These are phyloP conservation scores for Calonectria hawksworthii DNA, from an alignment of 2,329 filamentous ascomycete species.

Conservation along the genomic window DNA sequence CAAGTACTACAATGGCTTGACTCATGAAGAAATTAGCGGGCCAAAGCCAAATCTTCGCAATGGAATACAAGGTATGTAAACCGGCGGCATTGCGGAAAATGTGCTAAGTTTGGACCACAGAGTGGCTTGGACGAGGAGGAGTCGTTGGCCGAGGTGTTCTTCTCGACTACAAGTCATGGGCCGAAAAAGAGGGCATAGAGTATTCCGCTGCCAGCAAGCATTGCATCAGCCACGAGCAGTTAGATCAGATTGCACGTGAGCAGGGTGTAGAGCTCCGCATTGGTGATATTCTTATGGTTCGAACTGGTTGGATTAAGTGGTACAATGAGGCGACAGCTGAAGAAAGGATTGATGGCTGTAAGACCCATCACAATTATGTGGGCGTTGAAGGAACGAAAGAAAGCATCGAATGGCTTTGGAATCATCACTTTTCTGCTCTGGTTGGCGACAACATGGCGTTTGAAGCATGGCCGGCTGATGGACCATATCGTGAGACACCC, in stretches of 20 bases:
- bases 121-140: conserved; percentile 64
- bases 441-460: conserved; percentile 21
- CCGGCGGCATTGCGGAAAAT: no score
- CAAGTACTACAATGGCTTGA: conserved; percentile 12
- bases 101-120: not conserved
- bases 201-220: conserved; percentile 7
- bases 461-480: conserved; percentile 15
- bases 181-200: not conserved
- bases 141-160: conserved; percentile 69
- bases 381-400: conserved; percentile 14
- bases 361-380: conserved; percentile 13
- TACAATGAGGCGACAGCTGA: conserved; percentile 11
- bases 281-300: conserved; percentile 12
- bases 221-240: conserved; percentile 2
- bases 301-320: conserved; percentile 21
- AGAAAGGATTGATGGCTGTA: conserved; percentile 3
- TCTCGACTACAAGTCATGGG: conserved; percentile 51
- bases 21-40: conserved; percentile 15
- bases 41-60: not conserved
- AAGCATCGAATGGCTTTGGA: conserved; percentile 15
- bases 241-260: not conserved
- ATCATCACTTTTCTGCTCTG: conserved; percentile 20
- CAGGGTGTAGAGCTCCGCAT: not conserved
- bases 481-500: not conserved
- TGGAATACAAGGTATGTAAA: conserved; percentile 4